phyloP scores from a whole-genome alignment of 371 early-diverging fungal genomes.

The Syncephalastrum contaminatum region DNA sequence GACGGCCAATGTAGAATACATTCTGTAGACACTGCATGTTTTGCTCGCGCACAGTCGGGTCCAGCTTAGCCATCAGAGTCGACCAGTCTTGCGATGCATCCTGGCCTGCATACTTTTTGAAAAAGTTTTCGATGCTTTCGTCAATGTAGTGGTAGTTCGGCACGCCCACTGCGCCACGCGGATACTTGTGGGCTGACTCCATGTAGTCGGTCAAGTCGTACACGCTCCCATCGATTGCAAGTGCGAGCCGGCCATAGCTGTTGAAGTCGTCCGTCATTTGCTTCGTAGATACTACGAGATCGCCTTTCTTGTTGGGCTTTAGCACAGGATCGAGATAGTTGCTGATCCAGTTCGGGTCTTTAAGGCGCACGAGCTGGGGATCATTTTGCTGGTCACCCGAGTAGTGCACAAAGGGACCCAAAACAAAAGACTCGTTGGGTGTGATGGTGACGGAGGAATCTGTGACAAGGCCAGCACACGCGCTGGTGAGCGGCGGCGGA shows the following conservation, averaged over 20 bases:
- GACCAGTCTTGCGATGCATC: slow-evolving; percentile 48
- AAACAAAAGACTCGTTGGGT: slow-evolving; percentile 39
- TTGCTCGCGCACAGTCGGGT: slow-evolving; percentile 19
- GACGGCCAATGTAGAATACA: slow-evolving; percentile 80
- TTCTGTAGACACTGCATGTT: slow-evolving; percentile 71
- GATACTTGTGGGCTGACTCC: slow-evolving; percentile 36
- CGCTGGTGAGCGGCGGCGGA: slow-evolving; percentile 52
- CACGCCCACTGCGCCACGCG: slow-evolving; percentile 16
- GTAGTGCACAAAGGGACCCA: slow-evolving; percentile 35
- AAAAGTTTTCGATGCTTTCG: slow-evolving; percentile 34
- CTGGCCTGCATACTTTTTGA: slow-evolving; percentile 37
- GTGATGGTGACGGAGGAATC: slow-evolving; percentile 33
- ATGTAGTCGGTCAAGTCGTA: slow-evolving; percentile 59
- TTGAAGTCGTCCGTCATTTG: slow-evolving; percentile 23
- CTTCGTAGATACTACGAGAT: slow-evolving; percentile 24
- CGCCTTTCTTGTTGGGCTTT: slow-evolving; percentile 24
- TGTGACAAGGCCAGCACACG: slow-evolving; percentile 51
- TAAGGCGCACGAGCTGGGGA: slow-evolving; percentile 23
- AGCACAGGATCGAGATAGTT: slow-evolving; percentile 33
- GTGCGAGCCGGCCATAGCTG: slow-evolving; percentile 40
- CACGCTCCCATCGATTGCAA: slow-evolving; percentile 58
- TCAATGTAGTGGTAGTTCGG: slow-evolving; percentile 40
- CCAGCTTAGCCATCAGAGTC: slow-evolving; percentile 44
- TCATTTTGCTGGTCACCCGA: slow-evolving; percentile 25
- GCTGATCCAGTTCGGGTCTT: slow-evolving; percentile 38